Evolutionary conservation across 768 basidiomycete species (phyloP).

Genomic region (Dioszegia crocea): DNA sequence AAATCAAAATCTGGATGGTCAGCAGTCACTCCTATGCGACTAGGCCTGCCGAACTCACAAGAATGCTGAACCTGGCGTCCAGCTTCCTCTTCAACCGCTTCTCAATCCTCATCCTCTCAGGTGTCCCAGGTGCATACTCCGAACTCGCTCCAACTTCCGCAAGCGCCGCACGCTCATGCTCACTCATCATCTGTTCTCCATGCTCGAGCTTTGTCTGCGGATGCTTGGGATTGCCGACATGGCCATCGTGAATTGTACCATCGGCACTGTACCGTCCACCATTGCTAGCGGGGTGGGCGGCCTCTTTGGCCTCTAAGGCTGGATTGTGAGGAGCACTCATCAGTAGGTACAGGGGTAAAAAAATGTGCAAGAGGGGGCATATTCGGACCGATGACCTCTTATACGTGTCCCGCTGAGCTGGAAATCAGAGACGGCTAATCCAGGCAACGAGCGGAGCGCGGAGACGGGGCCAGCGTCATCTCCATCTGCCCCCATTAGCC

Average conservation of each 20-base stretch:
- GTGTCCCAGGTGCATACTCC: slow-evolving; percentile 16
- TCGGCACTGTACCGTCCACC: neutral
- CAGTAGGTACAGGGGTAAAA: neutral
- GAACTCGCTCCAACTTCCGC: slow-evolving; percentile 11
- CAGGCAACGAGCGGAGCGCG: neutral
- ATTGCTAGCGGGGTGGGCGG: neutral
- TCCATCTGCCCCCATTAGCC: too few species aligned
- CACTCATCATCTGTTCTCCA: slow-evolving; percentile 3
- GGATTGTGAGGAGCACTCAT: slow-evolving; percentile 1
- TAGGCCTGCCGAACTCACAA: slow-evolving; percentile 15
- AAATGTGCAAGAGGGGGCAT: too few species aligned
- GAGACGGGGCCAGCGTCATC: neutral
- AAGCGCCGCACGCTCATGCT: slow-evolving; percentile 9
- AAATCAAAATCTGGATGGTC: slow-evolving; percentile 2
- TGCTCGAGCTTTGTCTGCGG: neutral
- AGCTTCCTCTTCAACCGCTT: slow-evolving; percentile 47
- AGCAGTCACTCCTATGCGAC: neutral
- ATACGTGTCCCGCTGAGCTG: too few species aligned
- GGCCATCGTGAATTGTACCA: neutral
- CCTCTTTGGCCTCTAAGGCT: neutral
- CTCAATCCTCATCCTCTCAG: slow-evolving; percentile 34
- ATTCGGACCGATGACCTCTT: too few species aligned
- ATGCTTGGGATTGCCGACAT: neutral
- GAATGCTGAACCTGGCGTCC: slow-evolving; percentile 46
- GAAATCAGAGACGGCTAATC: neutral